Base-by-base conservation (phyloP, 148 eudicot species). In the Cornus kousa region DNA sequence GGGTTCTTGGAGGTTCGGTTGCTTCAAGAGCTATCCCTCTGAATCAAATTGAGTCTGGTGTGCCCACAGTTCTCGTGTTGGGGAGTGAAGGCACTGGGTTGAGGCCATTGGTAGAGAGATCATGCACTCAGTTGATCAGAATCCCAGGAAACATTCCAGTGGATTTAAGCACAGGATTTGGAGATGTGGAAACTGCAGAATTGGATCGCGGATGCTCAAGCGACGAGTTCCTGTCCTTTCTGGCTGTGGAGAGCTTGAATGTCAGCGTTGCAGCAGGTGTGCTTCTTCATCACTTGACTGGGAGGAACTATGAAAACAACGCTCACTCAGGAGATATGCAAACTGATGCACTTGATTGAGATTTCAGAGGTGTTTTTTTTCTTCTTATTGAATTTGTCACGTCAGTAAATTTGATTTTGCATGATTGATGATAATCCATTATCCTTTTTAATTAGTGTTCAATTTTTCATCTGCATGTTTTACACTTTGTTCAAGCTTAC, bases 31-130 rank as follows among this genome's bases (percentile, higher is more conserved):
- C 99, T 33, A 85, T 89, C 87, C 87, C 98, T 20, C 68, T 97
- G 81, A 80, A 86, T 67, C 89, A 97, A 67, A 82, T 92, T 70
- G 77, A 70, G 8, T 87, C 93, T 12, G 92, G 92, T 68, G 86
- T 62, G 74, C 99, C 99, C 22, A 97, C 99, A 5, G 86, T 97
- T 74, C 95, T 97, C 75, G 99, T 97, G 70, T 83, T 97, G 83
- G 99, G 99, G n/a, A 97, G 98, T 76, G 99, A 97, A 76, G 99
- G 99, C n/a, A 91, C 97, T 9, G 99, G 99, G 64, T 82, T 97
- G 84, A 91, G 99, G 90, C 98, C 98, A 46, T 82, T 97, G 85
- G 98, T 94, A 24, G 98, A 97, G 89, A 88, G 98, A 74, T 89
- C 99, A 6, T 97, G 99, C 72, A 88, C 88, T 59, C 85, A 97